Evolutionary conservation across 352 stramenopile species (phyloP).

Genomic region (Phytopythium cucurbitacearum): DNA sequence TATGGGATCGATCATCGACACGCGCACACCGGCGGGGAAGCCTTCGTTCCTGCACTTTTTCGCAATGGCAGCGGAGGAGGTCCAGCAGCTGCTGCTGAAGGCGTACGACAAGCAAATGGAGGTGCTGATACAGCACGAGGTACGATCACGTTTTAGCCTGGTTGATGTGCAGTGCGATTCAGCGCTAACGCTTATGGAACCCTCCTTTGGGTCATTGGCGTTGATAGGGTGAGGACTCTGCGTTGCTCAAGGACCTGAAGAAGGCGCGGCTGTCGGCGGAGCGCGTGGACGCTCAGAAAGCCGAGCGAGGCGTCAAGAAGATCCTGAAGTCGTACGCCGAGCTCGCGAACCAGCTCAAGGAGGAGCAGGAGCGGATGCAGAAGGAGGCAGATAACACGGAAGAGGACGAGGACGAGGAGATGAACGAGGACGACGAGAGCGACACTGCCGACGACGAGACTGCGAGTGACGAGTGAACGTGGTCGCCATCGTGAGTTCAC

Average conservation of each 20-base stretch:
- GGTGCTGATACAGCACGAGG: slow-evolving; percentile 67
- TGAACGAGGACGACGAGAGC: slow-evolving; percentile 18
- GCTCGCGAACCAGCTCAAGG: slow-evolving; percentile 59
- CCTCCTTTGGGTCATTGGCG: not conserved
- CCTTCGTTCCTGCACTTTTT: slow-evolving; percentile 86
- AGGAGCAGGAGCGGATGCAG: slow-evolving; percentile 47
- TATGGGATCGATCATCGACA: slow-evolving; percentile 84
- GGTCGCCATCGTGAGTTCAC: not conserved
- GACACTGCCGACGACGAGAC: slow-evolving; percentile 23
- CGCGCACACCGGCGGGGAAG: slow-evolving; percentile 56
- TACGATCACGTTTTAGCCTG: slow-evolving; percentile 8
- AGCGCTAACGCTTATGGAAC: no score
- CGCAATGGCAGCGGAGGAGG: slow-evolving; percentile 60
- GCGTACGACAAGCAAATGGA: slow-evolving; percentile 86
- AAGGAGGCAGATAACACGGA: slow-evolving; percentile 48
- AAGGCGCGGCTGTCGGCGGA: slow-evolving; percentile 43
- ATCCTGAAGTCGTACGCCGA: slow-evolving; percentile 73
- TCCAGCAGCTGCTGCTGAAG: slow-evolving; percentile 67
- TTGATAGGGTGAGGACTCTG: slow-evolving; percentile 33
- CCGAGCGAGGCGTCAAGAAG: slow-evolving; percentile 59
- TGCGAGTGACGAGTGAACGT: slow-evolving; percentile 2
- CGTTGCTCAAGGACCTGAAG: slow-evolving; percentile 66
- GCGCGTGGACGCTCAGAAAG: slow-evolving; percentile 61
- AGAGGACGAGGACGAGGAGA: slow-evolving; percentile 14
- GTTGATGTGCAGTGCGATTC: slow-evolving; percentile 2